phyloP scores from a whole-genome alignment of 352 stramenopile species.

The Globisporangium spinosum region DNA sequence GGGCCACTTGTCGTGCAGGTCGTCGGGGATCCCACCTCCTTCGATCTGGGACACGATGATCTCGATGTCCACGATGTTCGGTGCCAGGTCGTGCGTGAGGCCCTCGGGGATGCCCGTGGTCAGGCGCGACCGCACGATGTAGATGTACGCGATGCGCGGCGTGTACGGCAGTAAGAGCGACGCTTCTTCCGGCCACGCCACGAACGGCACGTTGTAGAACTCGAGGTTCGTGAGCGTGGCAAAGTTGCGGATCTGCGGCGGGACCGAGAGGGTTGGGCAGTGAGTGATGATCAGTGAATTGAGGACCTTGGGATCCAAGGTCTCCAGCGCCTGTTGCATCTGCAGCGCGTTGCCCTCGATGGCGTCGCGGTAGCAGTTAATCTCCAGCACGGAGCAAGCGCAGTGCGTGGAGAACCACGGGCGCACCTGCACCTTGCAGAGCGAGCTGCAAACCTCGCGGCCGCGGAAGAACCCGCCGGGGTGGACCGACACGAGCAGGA shows the following conservation, averaged over 20 bases:
- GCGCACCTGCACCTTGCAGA: slow-evolving; percentile 28
- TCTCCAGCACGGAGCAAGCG: slow-evolving; percentile 31
- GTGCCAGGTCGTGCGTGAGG: slow-evolving; percentile 21
- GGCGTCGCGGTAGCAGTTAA: slow-evolving; percentile 23
- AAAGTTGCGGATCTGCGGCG: slow-evolving; percentile 23
- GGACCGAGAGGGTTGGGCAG: slow-evolving; percentile 23
- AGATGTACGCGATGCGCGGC: slow-evolving; percentile 24
- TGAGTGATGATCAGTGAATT: slow-evolving; percentile 30
- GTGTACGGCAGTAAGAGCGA: slow-evolving; percentile 20
- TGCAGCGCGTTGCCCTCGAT: slow-evolving; percentile 18
- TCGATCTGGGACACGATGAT: slow-evolving; percentile 18
- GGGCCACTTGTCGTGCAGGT: slow-evolving; percentile 25
- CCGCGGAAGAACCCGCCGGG: slow-evolving; percentile 15
- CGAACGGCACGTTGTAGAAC: slow-evolving; percentile 33
- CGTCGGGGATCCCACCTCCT: slow-evolving; percentile 3
- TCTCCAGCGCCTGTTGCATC: slow-evolving; percentile 13
- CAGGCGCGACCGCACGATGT: slow-evolving; percentile 20
- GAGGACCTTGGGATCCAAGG: slow-evolving; percentile 21
- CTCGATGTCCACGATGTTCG: slow-evolving; percentile 28
- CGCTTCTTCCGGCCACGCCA: slow-evolving; percentile 18
- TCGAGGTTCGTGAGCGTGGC: slow-evolving; percentile 24
- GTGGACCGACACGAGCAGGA: slow-evolving; percentile 19
- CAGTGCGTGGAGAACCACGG: slow-evolving; percentile 32
- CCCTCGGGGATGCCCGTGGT: slow-evolving; percentile 17
- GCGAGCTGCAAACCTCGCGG: slow-evolving; percentile 12